Percentiles rank a stretch among this genome's conserved stretches.
Evolutionary conservation across 768 basidiomycete genomes (phyloP).

Genomic region (Hericium rajendrae): DNA sequence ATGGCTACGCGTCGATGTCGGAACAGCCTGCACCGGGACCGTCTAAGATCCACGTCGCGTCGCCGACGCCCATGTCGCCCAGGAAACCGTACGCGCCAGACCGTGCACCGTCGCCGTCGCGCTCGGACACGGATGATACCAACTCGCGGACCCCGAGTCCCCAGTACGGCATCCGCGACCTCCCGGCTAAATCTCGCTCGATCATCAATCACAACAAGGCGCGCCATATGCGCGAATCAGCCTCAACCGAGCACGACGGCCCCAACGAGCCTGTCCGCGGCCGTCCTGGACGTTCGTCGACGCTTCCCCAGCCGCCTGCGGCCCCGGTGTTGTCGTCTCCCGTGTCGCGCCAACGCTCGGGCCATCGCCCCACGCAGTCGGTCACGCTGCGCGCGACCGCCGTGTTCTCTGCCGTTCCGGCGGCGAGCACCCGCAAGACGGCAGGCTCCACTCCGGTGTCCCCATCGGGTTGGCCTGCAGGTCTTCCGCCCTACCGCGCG

Average conservation of each 20-base stretch:
- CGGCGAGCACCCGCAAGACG: background rate
- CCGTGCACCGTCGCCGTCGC: conserved; percentile 7
- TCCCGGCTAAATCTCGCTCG: conserved; percentile 12
- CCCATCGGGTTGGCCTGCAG: conserved; percentile 8
- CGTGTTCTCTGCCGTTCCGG: background rate
- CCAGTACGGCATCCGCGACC: conserved; percentile 14
- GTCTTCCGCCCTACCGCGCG: conserved; percentile 10
- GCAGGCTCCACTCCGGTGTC: conserved; percentile 10
- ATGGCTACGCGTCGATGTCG: background rate
- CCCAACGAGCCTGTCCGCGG: conserved; percentile 4
- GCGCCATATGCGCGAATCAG: conserved; percentile 3
- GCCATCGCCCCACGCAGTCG: conserved; percentile 10
- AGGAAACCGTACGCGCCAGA: conserved; percentile 3
- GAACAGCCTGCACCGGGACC: background rate
- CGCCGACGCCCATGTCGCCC: conserved; percentile 1
- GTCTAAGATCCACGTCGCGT: background rate
- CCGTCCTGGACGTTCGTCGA: conserved; percentile 8
- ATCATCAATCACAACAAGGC: conserved; percentile 7
- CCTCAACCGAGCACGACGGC: conserved; percentile 1
- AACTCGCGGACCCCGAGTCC: conserved; percentile 8
- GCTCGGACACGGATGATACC: conserved; percentile 8
- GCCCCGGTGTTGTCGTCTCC: background rate
- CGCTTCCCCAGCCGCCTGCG: conserved; percentile 7
- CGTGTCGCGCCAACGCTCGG: background rate
- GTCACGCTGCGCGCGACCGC: conserved; percentile 5